Conservation (phyloP, 1,284 basidiomycete genomes). For the Trichosporon sp. region DNA sequence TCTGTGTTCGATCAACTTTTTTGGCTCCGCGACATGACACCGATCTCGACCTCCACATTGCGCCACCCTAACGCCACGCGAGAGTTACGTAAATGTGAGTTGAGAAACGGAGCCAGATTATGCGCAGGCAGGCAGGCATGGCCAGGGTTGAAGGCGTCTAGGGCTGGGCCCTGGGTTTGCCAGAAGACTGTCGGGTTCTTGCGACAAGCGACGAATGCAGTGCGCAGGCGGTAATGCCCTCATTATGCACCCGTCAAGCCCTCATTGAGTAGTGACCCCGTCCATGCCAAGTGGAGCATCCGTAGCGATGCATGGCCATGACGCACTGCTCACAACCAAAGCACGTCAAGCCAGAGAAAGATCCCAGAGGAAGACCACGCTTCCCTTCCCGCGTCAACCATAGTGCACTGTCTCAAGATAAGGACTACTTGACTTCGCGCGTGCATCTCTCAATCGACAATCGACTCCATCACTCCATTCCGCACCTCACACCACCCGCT, state of each 20-base stretch:
- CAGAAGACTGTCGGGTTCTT: background rate
- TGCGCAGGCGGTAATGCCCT: background rate
- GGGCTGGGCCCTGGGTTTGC: background rate
- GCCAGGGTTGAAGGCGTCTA: too few species aligned
- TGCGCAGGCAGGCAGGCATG: background rate
- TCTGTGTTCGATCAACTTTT: conserved; percentile 1
- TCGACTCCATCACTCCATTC: background rate
- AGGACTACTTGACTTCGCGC: background rate
- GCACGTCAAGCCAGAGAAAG: background rate
- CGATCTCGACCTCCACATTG: background rate
- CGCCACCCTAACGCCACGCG: background rate
- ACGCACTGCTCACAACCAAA: background rate
- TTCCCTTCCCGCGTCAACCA: background rate
- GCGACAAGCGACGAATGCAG: background rate
- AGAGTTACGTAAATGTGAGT: background rate
- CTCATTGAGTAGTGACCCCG: background rate
- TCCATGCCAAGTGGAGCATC: background rate
- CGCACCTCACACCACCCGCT: background rate
- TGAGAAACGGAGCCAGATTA: background rate
- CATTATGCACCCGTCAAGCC: background rate
- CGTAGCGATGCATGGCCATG: background rate
- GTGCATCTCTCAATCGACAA: conserved; percentile 9
- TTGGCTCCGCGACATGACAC: background rate
- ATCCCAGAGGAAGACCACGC: too few species aligned
- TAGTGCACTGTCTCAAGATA: background rate